A percentile compares a stretch with the other conserved stretches of the same genome.
These are phyloP conservation scores for Ceratobasidium sp. DNA, from an alignment of 1,284 basidiomycete species.

Conservation along the genomic window DNA sequence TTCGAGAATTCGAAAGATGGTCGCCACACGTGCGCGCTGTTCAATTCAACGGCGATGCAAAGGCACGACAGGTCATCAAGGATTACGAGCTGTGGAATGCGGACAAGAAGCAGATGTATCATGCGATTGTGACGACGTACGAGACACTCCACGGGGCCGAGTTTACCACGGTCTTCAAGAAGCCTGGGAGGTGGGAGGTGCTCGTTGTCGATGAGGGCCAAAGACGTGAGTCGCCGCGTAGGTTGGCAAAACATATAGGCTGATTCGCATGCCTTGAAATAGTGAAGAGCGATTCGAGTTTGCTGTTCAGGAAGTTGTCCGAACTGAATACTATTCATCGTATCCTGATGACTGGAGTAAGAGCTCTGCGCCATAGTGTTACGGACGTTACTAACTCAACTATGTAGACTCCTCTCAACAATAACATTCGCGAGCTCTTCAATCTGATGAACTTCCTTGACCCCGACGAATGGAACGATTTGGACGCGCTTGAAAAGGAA, in stretches of 20 bases:
- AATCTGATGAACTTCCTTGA: slow-evolving; percentile 96
- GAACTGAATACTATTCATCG: slow-evolving; percentile 84
- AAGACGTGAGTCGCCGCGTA: slow-evolving; percentile 68
- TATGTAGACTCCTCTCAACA: slow-evolving; percentile 93
- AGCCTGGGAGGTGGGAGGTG: slow-evolving; percentile 89
- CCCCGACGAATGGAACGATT: slow-evolving; percentile 76
- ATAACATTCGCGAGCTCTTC: slow-evolving; percentile 95
- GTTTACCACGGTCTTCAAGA: slow-evolving; percentile 79
- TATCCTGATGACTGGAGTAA: slow-evolving; percentile 90
- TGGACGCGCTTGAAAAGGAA: slow-evolving; percentile 75
- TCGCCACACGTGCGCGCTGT: slow-evolving; percentile 84
- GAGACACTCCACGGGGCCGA: slow-evolving; percentile 80
- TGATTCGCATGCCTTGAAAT: not conserved
- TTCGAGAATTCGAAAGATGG: slow-evolving; percentile 92
- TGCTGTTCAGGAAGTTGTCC: slow-evolving; percentile 87
- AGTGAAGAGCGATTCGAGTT: slow-evolving; percentile 85
- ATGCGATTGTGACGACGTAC: slow-evolving; percentile 92
- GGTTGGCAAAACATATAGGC: not conserved
- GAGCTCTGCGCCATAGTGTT: slow-evolving; percentile 48
- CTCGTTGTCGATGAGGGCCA: slow-evolving; percentile 95
- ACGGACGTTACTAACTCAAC: not conserved
- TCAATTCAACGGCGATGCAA: slow-evolving; percentile 83
- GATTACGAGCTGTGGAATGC: slow-evolving; percentile 83
- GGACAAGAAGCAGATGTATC: slow-evolving; percentile 71
- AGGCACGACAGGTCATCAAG: slow-evolving; percentile 83